A percentile compares a stretch with the other conserved stretches of the same genome.
These are phyloP conservation scores for thale cress (Arabidopsis thaliana) DNA, from an alignment of 345 rosid genomes.

Conservation along the genomic window DNA sequence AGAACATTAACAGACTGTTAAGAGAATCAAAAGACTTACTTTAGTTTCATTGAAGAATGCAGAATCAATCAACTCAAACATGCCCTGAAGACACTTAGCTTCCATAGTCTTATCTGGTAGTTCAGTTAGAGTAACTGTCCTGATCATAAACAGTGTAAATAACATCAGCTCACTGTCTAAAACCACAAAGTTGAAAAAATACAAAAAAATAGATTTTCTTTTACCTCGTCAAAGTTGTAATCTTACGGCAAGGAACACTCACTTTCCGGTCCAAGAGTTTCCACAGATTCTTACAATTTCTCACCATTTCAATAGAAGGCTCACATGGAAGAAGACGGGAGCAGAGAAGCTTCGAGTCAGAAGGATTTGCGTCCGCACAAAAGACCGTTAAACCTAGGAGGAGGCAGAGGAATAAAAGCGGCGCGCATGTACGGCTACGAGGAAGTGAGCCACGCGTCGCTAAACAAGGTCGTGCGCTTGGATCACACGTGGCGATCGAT, in stretches of 20 bases:
- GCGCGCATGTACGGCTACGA: conserved; percentile 19
- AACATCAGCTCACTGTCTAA: neutral
- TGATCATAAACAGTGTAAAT: conserved; percentile 47
- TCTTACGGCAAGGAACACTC: conserved; percentile 28
- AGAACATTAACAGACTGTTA: neutral
- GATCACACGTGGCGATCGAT: conserved; percentile 19
- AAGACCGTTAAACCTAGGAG: conserved; percentile 26
- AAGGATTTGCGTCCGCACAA: conserved; percentile 6
- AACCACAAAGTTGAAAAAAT: neutral
- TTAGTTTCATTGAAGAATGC: conserved; percentile 69
- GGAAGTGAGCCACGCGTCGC: conserved; percentile 33
- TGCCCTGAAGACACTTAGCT: conserved; percentile 48
- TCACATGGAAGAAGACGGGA: conserved; percentile 23
- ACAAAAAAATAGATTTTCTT: neutral
- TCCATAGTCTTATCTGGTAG: conserved; percentile 45
- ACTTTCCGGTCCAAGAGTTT: conserved; percentile 20
- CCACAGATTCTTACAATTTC: conserved; percentile 35
- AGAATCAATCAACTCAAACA: conserved; percentile 63
- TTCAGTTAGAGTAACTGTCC: conserved; percentile 50
- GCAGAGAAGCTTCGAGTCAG: conserved; percentile 16
- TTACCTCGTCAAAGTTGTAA: conserved; percentile 34
- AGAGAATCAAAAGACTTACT: conserved; percentile 46
- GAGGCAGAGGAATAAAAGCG: conserved; percentile 8
- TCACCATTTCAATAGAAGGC: conserved; percentile 30
- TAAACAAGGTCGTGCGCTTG: conserved; percentile 22